Evolutionary conservation across 208 protist genomes (phyloP).

Genomic region (Acanthamoeba castellanii): DNA sequence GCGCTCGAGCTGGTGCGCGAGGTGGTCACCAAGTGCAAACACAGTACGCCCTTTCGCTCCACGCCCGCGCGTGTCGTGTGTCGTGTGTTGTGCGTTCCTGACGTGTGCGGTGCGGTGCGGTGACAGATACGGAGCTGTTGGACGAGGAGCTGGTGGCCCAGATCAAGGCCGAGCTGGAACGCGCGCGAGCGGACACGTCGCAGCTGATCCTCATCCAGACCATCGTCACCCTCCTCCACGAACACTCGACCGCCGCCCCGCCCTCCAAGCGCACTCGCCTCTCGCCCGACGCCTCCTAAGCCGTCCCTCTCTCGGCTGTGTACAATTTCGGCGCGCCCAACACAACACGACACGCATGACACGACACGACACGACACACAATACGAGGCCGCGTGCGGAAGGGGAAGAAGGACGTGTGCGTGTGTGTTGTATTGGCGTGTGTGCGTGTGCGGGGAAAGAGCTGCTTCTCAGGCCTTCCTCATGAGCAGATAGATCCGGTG

Average conservation of each 20-base stretch:
- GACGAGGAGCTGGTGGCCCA: conserved; percentile 44
- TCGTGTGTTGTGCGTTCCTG: background rate
- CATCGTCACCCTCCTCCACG: background rate
- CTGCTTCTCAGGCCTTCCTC: conserved; percentile 22
- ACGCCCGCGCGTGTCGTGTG: background rate
- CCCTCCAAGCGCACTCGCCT: conserved; percentile 2
- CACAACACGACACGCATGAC: too few relatives aligned
- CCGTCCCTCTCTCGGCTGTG: too few relatives aligned
- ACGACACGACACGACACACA: too few relatives aligned
- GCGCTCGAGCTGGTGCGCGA: conserved; percentile 76
- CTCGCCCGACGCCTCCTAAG: background rate
- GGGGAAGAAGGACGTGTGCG: too few relatives aligned
- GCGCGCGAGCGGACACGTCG: conserved; percentile 44
- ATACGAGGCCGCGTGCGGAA: too few relatives aligned
- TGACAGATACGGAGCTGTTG: conserved; percentile 45
- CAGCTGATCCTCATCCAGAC: background rate
- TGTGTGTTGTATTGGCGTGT: too few relatives aligned
- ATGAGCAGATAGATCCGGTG: conserved; percentile 90
- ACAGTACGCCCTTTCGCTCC: background rate
- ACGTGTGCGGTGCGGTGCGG: background rate
- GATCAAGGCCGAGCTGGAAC: conserved; percentile 62
- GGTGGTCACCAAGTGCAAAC: conserved; percentile 66
- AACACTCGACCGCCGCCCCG: too few relatives aligned
- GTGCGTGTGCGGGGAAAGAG: too few relatives aligned
- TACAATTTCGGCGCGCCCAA: too few relatives aligned